Base-by-base conservation (phyloP, 1,139 yeast genomes). In the Diutina siamensis region DNA sequence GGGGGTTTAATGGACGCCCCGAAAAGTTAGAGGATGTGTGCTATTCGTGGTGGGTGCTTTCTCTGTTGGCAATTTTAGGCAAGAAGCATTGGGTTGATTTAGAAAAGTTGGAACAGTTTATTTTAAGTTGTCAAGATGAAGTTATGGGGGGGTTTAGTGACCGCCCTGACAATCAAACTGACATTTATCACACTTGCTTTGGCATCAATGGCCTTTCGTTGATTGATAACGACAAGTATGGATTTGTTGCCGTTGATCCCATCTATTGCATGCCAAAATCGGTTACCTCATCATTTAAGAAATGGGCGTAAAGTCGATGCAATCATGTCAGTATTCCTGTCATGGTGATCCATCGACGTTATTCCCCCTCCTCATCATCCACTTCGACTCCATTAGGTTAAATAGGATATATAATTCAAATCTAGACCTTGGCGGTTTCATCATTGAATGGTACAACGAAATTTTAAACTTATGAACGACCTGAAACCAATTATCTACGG, bases 1-100 rank as follows among this genome's bases (percentile, higher is more conserved):
- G 97, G 1, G 95, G 94, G 0, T 83, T 87, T 59, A 87, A 88
- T 60, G 98, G 98, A 0, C 68, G 98, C 45, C 78, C 77, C 22
- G 87, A 88, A 58, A 92, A 92, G 59, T 74, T 72, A 46, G 83
- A 84, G 3, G 98, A 92, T 60, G 84, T 96, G 0, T 92, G 98
- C 63, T 92, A 92, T 60, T 76, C 86, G 8, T 92, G 89, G 73
- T 92, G 98, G 98, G 76, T 79, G 44, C 60, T 79, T 9, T 94
- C 78, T 1, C 68, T 87, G 9, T 63, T 88, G 49, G 58, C 85
- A 0, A 82, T 89, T 46, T 66, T 92, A 22, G 75, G 67, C 0
- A 77, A 74, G 50, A 60, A 78, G 22, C 75, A 83, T 50, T 88
- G 95, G 89, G 83, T 94, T 18, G 82, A 87, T 55, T 69, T 70